Base-by-base conservation (phyloP, 345 rosid genomes). In the Dipteronia dyeriana region DNA sequence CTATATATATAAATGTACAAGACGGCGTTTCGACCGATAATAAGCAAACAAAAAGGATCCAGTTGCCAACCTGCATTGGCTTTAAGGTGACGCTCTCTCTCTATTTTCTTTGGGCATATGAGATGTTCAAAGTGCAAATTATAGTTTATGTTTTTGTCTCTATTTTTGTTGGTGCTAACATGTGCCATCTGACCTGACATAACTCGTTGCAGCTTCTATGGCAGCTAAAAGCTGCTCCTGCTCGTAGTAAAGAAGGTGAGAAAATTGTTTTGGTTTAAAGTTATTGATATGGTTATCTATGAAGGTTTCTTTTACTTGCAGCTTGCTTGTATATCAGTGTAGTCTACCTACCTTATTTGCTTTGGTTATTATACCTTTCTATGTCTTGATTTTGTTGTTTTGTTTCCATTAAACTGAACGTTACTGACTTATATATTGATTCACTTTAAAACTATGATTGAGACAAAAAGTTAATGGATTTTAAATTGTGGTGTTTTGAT, bases 41-140 rank as follows among this genome's bases (percentile, higher is more conserved):
- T 38, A 82, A 88, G 74, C 86, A 71, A 73, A 84, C 54, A 26
- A 8, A 78, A 11, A 83, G 73, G 80, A 79, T 84, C 3, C 84
- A 86, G 54, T 83, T 92, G 63, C 97, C 94, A 3, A 82, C 70
- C 71, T 92, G 97, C 70, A 64, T 81, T 20, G 97, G 97, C 69
- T 84, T 90, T 53, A 90, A 86, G 97, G 97, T 92, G 63, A 12
- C 51, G 66, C 64, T 39, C 76, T 78, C 57, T 38, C 7, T 60
- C 45, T 45, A 29, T 7, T 3, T 23, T 14, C 20, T 31, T 3
- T 65, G 8, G 68, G 1, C 10, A 7, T 65, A 4, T 11, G 41
- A 26, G 45, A 65, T 19, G 1, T 6, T 65, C 29, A 31, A 65
- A 26, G 38, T 34, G 8, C 8, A 26, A 64, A 25, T 34, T 34